Evolutionary conservation across 768 basidiomycete species (phyloP), one percentile per base, ranked within the genome.

Genomic region (Steccherinum ochraceum): DNA sequence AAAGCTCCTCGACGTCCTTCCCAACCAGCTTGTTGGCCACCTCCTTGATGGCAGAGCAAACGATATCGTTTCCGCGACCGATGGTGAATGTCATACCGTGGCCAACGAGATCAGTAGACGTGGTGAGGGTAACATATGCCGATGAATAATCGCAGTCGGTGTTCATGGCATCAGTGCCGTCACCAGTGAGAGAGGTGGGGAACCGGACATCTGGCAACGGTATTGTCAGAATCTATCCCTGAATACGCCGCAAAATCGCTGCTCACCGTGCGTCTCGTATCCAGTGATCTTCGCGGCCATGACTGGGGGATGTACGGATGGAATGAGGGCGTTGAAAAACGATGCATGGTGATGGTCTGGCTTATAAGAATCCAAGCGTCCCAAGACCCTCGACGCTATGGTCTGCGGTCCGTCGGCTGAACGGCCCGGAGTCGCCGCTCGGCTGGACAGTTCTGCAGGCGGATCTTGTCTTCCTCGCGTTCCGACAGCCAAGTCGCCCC

Each of bases 101-200:
- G n/a, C 93, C 91, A 45, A 84, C 76, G 41, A 94, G 81, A 47
- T 81, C 76, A 3, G 70, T 60, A 20, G 81, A 75, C n/a, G 89
- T 94, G 54, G 78, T 69, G 51, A 97, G 74, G 20, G 83, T 78
- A 42, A 96, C 75, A 65, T 96, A 96, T 4, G 94, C 94, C 1
- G 93, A 89, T 2, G 91, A 93, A 69, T 96, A 96, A 70, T 96
- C 94, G 69, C 93, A 95, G 50, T 91, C 90, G 25, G 88, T 87
- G 68, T 96, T 95, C 92, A 94, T 95, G 5, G 93, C 93, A 73
- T 96, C 93, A 24, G 91, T 86, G 4, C 93, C 93, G 74, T 94
- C 93, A 23, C 92, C 92, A 7, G 87, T 83, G 41, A 94, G 67
- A 19, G 89, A 92, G 10, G 93, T 96, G 10, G 93, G 93, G 70